Evolutionary conservation across 2,329 filamentous ascomycete genomes (phyloP), one percentile per base, ranked within the genome.

Genomic region (Monosporascus sp.): DNA sequence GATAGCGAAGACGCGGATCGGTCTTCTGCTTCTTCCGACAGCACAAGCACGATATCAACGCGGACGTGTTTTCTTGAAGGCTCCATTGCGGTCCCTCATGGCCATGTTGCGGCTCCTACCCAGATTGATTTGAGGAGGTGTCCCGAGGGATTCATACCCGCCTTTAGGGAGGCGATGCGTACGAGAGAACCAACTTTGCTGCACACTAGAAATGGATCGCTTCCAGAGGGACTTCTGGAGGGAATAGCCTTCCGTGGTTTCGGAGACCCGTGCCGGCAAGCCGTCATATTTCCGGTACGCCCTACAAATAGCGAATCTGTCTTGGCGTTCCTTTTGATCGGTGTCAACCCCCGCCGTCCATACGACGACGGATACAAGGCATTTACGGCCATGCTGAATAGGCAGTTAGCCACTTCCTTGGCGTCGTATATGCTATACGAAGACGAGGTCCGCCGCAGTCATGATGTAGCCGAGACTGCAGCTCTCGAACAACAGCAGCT

Each of bases 391-490:
- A 61, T 72, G 49, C 58, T 75, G 0, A 72, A 70, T 47, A 63
- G 70, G 14, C 85, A 71, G 62, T 69, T 87, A 2, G 81, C 79
- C 0, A 86, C 82, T 0, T 85, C 82, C 0, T 67, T 87, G 22
- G 84, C 84, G 2, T 86, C 83, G 0, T 80, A 85, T 0, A 82
- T 86, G 0, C 70, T 87, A 0, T 85, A 85, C 49, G 82, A 86
- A 63, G 82, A 86, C 54, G 84, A 87, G 58, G 84, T 85, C 7
- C 73, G 78, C 19, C 73, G 81, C 50, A 79, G 62, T 6, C 55
- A 66, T 3, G 66, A 72, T 26, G 68, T 66, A 0, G 70, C 65
- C 2, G 70, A 71, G 48, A 63, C 67, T 0, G 69, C 69, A 0
- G 68, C 68, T 1, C 40, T 71, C 2, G 66, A 71, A 27, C 65